Base-by-base conservation (phyloP, 2,329 filamentous ascomycete species). In the Phaeosphaeria sp. region DNA sequence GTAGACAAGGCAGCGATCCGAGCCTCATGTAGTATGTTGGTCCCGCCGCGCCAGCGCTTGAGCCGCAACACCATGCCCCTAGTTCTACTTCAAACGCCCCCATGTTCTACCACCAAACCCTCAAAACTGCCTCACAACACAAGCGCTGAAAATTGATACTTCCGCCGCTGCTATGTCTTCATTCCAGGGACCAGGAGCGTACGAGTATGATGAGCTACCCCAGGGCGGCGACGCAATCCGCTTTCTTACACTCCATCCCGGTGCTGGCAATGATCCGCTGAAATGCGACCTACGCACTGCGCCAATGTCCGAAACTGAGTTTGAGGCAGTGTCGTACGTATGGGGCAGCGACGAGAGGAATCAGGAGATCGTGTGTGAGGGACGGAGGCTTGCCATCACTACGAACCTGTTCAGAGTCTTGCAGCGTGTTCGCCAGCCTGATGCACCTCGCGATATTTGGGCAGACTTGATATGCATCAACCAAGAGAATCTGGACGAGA, bases 381-480 rank as follows among this genome's bases (percentile, higher is more conserved):
- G 43, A 0, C 48, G 27, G 7, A 18, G 30, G 1, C 25, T 66
- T 21, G 43, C 25, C 1, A 55, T 64, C 6, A 64, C 54, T 2
- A 39, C 44, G 2, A 65, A 58, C 25, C 51, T 63, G 1, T 43
- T 54, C 13, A 52, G 36, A 3, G 62, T 57, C 6, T 56, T 66
- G 3, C 43, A 41, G 10, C 50, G 52, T 9, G 18, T 65, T 9
- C 51, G 56, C 13, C 46, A 50, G 22, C 43, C 50, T 21, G 25
- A 56, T 30, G 20, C 10, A 33, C 27, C 57, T 9, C 52, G 62
- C 1, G 56, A 25, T n/a, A 53, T 63, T 2, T 66, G 62, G 62
- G 59, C 55, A 3, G 64, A 66, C 21, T 55, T 60, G 6, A 63
- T 64, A 9, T 64, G 59, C 20, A 60, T 66, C 52, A 56, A 65